Conservation (phyloP, 2,329 filamentous ascomycete species). For the Colletotrichum sp. region DNA sequence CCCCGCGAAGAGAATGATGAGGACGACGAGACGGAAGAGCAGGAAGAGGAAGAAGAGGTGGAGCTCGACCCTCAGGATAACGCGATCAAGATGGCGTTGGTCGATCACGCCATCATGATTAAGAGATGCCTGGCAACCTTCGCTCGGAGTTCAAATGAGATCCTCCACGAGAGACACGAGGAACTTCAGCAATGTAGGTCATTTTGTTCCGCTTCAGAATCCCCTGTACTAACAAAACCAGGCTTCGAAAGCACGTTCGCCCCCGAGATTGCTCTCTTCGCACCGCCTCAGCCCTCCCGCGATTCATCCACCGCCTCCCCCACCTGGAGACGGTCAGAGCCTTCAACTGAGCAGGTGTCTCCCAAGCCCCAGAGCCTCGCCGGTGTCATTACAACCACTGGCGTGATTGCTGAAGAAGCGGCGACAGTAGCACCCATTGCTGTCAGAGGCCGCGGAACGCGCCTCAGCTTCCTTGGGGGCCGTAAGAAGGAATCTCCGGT, state of each 20-base stretch:
- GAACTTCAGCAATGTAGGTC: conserved; percentile 70
- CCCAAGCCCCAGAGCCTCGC: conserved; percentile 36
- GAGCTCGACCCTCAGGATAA: conserved; percentile 69
- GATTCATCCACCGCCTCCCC: conserved; percentile 50
- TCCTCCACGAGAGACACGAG: conserved; percentile 59
- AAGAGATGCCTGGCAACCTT: conserved; percentile 80
- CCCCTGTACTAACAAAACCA: conserved; percentile 31
- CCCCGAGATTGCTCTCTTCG: conserved; percentile 68
- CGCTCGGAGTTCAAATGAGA: conserved; percentile 65
- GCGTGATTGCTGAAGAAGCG: conserved; percentile 51
- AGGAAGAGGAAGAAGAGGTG: conserved; percentile 50
- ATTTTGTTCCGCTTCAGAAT: not conserved
- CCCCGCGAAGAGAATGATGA: conserved; percentile 44
- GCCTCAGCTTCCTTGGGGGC: conserved; percentile 63
- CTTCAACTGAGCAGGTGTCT: conserved; percentile 40
- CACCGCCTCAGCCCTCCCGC: conserved; percentile 50
- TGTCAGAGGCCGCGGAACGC: conserved; percentile 54
- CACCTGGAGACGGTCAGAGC: conserved; percentile 56
- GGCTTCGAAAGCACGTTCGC: conserved; percentile 69
- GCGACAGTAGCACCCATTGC: conserved; percentile 57
- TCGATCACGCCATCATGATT: conserved; percentile 89
- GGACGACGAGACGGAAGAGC: conserved; percentile 44
- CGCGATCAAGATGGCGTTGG: conserved; percentile 81
- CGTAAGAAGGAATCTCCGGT: conserved; percentile 49
- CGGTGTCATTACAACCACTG: conserved; percentile 34